Evolutionary conservation across 768 basidiomycete species (phyloP).

Genomic region (Dentipellis sp.): DNA sequence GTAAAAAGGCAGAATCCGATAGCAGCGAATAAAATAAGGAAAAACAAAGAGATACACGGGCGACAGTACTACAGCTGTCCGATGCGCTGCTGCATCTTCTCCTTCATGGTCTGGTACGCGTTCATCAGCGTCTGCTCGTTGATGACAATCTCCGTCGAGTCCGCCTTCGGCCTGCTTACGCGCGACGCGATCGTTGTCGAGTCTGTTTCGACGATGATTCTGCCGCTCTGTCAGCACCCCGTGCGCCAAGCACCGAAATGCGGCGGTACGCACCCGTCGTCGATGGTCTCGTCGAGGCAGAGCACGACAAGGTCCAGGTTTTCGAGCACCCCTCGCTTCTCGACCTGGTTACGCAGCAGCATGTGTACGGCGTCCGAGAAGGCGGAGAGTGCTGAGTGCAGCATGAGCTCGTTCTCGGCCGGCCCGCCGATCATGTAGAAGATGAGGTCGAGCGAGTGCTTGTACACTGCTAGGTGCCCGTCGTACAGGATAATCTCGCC

Average conservation of each 20-base stretch:
- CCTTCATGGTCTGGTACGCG: conserved; percentile 86
- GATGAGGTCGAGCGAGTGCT: conserved; percentile 90
- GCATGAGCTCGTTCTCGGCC: conserved; percentile 93
- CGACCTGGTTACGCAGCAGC: conserved; percentile 83
- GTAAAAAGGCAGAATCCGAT: background rate
- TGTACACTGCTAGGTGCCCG: conserved; percentile 86
- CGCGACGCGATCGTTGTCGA: conserved; percentile 90
- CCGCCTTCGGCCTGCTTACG: conserved; percentile 86
- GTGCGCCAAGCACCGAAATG: background rate
- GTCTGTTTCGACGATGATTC: conserved; percentile 96
- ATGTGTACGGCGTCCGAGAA: conserved; percentile 82
- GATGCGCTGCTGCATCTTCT: conserved; percentile 77
- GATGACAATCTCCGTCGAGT: conserved; percentile 94
- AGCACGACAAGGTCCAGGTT: conserved; percentile 88
- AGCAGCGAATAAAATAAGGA: background rate
- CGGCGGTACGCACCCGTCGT: conserved; percentile 74
- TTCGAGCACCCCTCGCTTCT: conserved; percentile 91
- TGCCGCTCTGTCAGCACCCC: conserved; percentile 22
- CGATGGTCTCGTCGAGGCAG: conserved; percentile 93
- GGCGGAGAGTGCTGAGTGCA: conserved; percentile 73
- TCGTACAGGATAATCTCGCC: conserved; percentile 94
- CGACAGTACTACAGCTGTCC: conserved; percentile 47
- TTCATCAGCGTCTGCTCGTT: conserved; percentile 96
- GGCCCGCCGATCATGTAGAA: conserved; percentile 88
- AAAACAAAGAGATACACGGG: background rate